Base-by-base conservation (phyloP, 352 stramenopile genomes). In the Phytophthora multivora region DNA sequence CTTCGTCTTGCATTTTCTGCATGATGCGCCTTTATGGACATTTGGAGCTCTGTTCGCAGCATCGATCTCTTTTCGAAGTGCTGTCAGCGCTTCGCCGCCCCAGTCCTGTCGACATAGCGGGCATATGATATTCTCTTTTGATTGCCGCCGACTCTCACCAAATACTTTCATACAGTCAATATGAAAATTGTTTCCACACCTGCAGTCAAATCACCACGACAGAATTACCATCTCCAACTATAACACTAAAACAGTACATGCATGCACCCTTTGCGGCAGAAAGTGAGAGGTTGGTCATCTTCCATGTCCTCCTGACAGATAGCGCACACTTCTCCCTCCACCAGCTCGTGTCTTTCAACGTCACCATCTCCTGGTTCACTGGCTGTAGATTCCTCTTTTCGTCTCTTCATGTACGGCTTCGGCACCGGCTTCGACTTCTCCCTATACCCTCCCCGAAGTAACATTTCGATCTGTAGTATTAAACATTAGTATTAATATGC, bases 251-350 rank as follows among this genome's bases (percentile, higher is more conserved):
- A 25, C 19, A 1, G 36, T 18, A 77, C 88, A 70, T 86, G 62
- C 73, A 86, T 59, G 38, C 71, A 93, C 38, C 87, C 82, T 71
- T 88, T 90, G 9, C 79, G 72, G 33, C 87, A 95, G 53, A 75
- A 95, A 3, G 86, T 93, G 8, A 95, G 69, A 3, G 77, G 67
- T 21, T 93, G 71, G 10, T 60, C 69, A 15, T 63, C 54, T 5
- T 79, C 69, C 83, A 95, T 93, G 18, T 92, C 86, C 66, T 94
- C 87, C 41, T 93, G 86, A 31, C 86, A 95, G 47, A 95, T 92
- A 13, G 83, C 83, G 30, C 87, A 95, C 19, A 93, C 82, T 75
- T 94, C 83, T 7, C 87, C 87, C 12, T 85, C 71, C 7, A 86
- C 80, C 6, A 95, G 46, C 8, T 84, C 73, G 33, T 91, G 83